Evolutionary conservation across 1,139 yeast genomes (phyloP), one percentile per base, ranked within the genome.

Genomic region (Geotrichum klebahnii): DNA sequence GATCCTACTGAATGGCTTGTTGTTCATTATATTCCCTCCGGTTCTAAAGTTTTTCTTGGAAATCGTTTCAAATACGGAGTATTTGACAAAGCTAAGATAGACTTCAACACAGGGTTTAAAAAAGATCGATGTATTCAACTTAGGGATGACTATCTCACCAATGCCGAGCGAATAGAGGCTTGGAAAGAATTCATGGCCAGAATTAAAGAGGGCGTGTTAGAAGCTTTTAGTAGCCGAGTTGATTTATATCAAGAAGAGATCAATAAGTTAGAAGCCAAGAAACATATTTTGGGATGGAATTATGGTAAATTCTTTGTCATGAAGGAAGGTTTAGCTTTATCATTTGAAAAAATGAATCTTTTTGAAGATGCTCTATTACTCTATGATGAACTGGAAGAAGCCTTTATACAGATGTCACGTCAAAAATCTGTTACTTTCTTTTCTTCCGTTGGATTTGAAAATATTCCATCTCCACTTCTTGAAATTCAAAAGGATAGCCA

Each of bases 1-100:
- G 76, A 77, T 33, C 75, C 77, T 1, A 68, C 81, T 8, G 86
- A 83, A 53, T 84, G 92, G 85, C 71, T 79, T 57, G 74, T 88
- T 16, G 67, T 87, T 0, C 73, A 80, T 51, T 80, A 76, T 59
- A 65, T 75, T 1, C 80, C 84, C 0, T 62, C 59, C 9, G 77
- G 73, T 26, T 65, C 67, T 24, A 71, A 54, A 53, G 66, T 45
- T 48, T 67, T 38, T 64, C 63, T 62, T 8, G 60, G 63, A 19
- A 74, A 76, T 51, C 72, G 75, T 28, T 73, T 80, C 51, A 78
- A 79, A 51, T 75, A 80, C 1, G 79, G 82, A 3, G 72, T 79
- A 1, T 78, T 76, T 60, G 85, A 84, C 55, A 87, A 88, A 62
- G 67, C 88, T 48, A 76, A 74, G 52, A 61, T 73, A 2, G 96